Evolutionary conservation across 495 filamentous ascomycete species (phyloP).

Genomic region (Lophiotrema nucula): DNA sequence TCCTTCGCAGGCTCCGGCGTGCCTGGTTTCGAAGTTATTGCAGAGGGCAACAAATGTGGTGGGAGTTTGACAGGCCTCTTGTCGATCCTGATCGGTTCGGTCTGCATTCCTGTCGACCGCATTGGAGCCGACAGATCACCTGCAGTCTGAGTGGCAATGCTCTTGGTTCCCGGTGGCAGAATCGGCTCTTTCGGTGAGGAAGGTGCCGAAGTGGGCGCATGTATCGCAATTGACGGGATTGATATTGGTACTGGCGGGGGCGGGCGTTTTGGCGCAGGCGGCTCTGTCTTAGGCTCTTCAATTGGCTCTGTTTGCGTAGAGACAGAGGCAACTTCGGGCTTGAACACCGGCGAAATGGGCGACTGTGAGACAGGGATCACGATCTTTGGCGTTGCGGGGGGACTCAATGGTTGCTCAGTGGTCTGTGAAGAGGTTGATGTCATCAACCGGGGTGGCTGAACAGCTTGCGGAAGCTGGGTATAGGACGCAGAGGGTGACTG

Average conservation of each 20-base stretch:
- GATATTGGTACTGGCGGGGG: constrained; percentile 42
- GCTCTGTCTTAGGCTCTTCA: constrained; percentile 33
- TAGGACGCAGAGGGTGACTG: constrained; percentile 40
- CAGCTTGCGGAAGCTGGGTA: constrained; percentile 26
- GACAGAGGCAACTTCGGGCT: constrained; percentile 49
- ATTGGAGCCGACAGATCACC: constrained; percentile 42
- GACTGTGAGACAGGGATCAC: constrained; percentile 36
- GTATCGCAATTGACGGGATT: constrained; percentile 65
- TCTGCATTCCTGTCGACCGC: constrained; percentile 68
- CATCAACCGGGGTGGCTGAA: constrained; percentile 48
- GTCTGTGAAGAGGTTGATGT: constrained; percentile 74
- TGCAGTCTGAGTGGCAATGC: constrained; percentile 54
- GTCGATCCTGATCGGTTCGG: constrained; percentile 81
- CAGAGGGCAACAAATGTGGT: constrained; percentile 72
- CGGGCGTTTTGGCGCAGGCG: constrained; percentile 25
- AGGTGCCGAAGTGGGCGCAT: constrained; percentile 64
- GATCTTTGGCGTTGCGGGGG: constrained; percentile 63
- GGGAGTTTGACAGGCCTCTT: constrained; percentile 70
- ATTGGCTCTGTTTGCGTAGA: constrained; percentile 74
- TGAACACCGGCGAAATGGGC: constrained; percentile 20
- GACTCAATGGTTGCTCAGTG: constrained; percentile 61
- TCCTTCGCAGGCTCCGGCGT: constrained; percentile 47
- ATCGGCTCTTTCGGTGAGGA: constrained; percentile 60
- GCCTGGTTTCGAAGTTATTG: constrained; percentile 57
- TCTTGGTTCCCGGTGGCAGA: constrained; percentile 65